Conservation (phyloP, 805 yeast species). For the Saccharomycopsis sp. region DNA sequence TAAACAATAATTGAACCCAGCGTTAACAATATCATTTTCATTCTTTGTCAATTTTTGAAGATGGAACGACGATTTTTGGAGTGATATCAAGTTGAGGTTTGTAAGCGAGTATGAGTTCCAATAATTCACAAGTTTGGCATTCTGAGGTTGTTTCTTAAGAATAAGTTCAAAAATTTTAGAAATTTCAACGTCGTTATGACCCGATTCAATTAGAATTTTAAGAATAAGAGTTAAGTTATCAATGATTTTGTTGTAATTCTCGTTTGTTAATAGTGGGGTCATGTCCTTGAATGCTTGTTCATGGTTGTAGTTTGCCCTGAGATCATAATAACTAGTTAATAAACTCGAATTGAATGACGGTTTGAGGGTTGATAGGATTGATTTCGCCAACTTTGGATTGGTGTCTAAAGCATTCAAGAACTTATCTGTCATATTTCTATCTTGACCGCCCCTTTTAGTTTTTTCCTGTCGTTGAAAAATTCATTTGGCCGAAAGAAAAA, state of each 20-base stretch:
- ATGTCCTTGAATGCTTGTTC: constrained; percentile 5
- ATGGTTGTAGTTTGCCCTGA: constrained; percentile 24
- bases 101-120: constrained; percentile 13
- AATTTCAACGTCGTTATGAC: constrained; percentile 26
- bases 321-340: constrained; percentile 20
- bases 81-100: constrained; percentile 9
- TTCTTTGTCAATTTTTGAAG: constrained; percentile 11
- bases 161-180: constrained; percentile 32
- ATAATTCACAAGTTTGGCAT: constrained; percentile 9
- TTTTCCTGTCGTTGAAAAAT: no score
- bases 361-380: neutral
- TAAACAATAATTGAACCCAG: constrained; percentile 46
- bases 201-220: constrained; percentile 26
- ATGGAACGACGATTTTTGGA: constrained; percentile 20
- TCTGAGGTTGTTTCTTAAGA: constrained; percentile 31
- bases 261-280: constrained; percentile 6
- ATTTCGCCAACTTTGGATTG: constrained; percentile 28
- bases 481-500: no score
- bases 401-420: constrained; percentile 26
- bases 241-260: constrained; percentile 11
- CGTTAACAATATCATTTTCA: constrained; percentile 18
- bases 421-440: constrained; percentile 25
- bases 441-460: no score
- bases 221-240: constrained; percentile 26
- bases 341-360: neutral